phyloP scores from a whole-genome alignment of 495 filamentous ascomycete species.

The Podospora pseudopauciseta region DNA sequence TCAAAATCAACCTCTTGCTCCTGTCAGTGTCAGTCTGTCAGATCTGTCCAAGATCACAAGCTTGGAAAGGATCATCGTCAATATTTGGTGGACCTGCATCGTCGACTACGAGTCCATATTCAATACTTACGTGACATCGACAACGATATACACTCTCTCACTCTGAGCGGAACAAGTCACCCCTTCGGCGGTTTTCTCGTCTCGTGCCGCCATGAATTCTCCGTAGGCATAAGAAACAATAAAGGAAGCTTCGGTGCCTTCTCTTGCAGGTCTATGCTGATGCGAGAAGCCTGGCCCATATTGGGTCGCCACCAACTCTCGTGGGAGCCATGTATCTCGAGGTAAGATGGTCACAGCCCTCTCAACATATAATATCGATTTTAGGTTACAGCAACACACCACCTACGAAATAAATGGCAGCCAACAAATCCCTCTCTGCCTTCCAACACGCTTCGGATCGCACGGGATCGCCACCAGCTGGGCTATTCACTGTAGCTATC shows the following conservation, averaged over 20 bases:
- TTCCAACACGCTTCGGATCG: not conserved
- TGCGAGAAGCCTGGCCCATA: not conserved
- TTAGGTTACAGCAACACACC: not conserved
- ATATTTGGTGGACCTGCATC: conserved; percentile 4
- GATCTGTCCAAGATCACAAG: not conserved
- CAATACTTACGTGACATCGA: not conserved
- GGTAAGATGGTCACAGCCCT: not conserved
- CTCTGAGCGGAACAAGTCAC: not conserved
- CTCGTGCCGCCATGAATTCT: conserved; percentile 4
- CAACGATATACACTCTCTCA: not conserved
- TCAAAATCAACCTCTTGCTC: not conserved
- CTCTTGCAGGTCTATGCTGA: conserved; percentile 20
- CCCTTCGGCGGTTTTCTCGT: conserved; percentile 9
- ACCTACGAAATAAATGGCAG: not conserved
- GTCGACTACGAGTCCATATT: not conserved
- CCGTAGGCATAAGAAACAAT: conserved; percentile 10
- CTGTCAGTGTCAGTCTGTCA: not conserved
- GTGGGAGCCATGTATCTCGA: not conserved
- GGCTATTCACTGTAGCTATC: not conserved
- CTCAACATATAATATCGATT: not conserved
- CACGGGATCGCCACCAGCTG: not conserved
- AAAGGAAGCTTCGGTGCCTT: conserved; percentile 21
- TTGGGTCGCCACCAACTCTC: not conserved
- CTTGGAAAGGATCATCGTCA: not conserved
- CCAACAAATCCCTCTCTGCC: not conserved